phyloP scores from a whole-genome alignment of 2,329 filamentous ascomycete genomes.

The Cladosporium sp. region DNA sequence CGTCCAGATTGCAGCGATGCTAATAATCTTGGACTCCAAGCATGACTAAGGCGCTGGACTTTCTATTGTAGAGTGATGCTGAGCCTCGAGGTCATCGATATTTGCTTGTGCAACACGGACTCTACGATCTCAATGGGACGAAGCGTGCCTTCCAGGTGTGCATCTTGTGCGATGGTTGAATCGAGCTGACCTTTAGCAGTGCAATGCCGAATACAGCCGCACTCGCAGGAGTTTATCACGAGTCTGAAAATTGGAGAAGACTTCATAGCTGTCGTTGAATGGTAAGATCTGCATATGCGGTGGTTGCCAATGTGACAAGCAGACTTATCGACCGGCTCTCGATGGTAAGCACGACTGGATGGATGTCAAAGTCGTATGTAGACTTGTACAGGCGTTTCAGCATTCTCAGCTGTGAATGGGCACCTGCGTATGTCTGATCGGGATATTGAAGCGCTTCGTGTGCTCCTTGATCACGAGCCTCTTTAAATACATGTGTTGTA shows the following conservation, averaged over 20 bases:
- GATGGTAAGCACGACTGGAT: neutral
- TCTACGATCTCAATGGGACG: neutral
- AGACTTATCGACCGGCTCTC: neutral
- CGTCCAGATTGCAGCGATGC: neutral
- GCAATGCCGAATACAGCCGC: neutral
- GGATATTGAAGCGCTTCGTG: neutral
- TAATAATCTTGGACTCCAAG: neutral
- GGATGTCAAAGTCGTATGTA: neutral
- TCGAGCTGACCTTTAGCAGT: neutral
- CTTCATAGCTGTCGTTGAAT: neutral
- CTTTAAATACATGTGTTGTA: neutral
- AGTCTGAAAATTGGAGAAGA: neutral
- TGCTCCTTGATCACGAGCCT: neutral
- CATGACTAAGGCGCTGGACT: neutral
- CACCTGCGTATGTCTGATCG: neutral
- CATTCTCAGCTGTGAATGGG: neutral
- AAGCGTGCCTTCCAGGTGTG: neutral
- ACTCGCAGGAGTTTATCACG: neutral
- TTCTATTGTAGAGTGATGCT: neutral
- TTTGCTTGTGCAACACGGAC: neutral
- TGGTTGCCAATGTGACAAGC: neutral
- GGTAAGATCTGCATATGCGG: neutral
- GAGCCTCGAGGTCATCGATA: neutral
- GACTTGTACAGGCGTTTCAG: neutral
- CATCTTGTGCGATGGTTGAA: neutral